A percentile compares a stretch with the other conserved stretches of the same genome.
phyloP scores from a whole-genome alignment of 2,329 filamentous ascomycete genomes.

The Aspergillus thermomutatus region DNA sequence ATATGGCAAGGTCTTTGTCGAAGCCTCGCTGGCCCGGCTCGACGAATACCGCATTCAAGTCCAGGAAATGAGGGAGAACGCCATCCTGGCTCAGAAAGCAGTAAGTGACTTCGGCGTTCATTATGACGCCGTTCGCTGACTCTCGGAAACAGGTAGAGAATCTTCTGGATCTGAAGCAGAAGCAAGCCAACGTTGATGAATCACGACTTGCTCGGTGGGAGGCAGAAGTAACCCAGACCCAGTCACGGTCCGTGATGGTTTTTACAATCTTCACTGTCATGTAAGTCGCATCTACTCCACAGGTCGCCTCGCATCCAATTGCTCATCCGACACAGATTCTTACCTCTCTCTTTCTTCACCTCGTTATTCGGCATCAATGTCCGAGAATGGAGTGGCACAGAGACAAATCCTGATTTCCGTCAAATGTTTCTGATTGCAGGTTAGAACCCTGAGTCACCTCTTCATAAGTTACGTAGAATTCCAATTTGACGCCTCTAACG shows the following conservation, averaged over 20 bases:
- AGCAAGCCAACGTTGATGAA: conserved; percentile 65
- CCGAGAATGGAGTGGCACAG: conserved; percentile 54
- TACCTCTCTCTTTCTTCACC: conserved; percentile 64
- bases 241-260: conserved; percentile 60
- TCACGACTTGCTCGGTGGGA: conserved; percentile 61
- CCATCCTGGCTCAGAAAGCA: conserved; percentile 57
- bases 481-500: background rate
- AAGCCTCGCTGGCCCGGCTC: conserved; percentile 51
- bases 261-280: conserved; percentile 62
- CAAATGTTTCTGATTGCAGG: conserved; percentile 29
- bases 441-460: conserved; percentile 2
- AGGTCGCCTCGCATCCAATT: background rate
- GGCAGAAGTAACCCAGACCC: conserved; percentile 60
- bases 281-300: conserved; percentile 17
- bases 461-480: background rate
- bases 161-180: conserved; percentile 64
- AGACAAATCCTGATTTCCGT: conserved; percentile 34
- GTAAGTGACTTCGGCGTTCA: conserved; percentile 27
- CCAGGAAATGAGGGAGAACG: conserved; percentile 57
- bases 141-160: conserved; percentile 53
- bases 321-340: conserved; percentile 38
- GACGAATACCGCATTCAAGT: conserved; percentile 55
- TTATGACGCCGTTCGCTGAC: background rate
- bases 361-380: conserved; percentile 65
- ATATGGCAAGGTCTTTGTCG: conserved; percentile 50